Base-by-base conservation (phyloP, 352 stramenopile species). In the Globisporangium nodosum region DNA sequence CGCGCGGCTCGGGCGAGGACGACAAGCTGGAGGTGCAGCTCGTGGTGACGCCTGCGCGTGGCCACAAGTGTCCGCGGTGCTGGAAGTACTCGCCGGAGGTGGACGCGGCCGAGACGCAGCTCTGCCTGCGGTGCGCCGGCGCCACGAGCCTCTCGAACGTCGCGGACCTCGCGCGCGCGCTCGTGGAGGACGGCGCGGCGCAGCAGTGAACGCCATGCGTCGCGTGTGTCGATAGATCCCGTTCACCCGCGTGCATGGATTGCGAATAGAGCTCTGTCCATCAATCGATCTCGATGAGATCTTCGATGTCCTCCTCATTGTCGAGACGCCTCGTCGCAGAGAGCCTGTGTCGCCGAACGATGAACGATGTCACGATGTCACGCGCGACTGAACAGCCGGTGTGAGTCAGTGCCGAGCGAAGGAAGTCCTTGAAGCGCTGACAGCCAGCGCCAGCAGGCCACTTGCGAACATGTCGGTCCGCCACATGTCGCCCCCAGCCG, bases 1-100 rank as follows among this genome's bases (percentile, higher is more conserved):
- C 50, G 43, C 42, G 58, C 16, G 40, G 61, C 49, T 54, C 13
- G 31, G 20, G 51, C n/a, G 69, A 73, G n/a, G 68, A 71, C 18
- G 65, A 74, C 6, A 73, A 78, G 43, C 65, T 82, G n/a, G 54
- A 77, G 3, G 52, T 92, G 18, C 60, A 77, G 61, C 52, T 92
- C 12, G 65, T 85, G 5, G 68, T 97, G 51, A 73, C 69, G 46
- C 71, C 57, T 6, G 84, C 87, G 12, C 68, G 68, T 48, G 87
- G 82, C 33, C 74, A 90, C 61, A 97, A 97, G 68, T 97, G 90
- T 56, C 79, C 85, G 33, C 85, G 87, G 15, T 96, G 87, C 77
- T 96, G 85, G 85, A 94, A 95, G 64, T 93, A 91, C 58, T 65
- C 74, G 31, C 48, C 58, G 0, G 79, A 87, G 42, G 79, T 90